Percentiles rank a stretch among this genome's conserved stretches.
These are phyloP conservation scores for Pythium periplocum DNA, from an alignment of 352 stramenopile species.

Conservation along the genomic window DNA sequence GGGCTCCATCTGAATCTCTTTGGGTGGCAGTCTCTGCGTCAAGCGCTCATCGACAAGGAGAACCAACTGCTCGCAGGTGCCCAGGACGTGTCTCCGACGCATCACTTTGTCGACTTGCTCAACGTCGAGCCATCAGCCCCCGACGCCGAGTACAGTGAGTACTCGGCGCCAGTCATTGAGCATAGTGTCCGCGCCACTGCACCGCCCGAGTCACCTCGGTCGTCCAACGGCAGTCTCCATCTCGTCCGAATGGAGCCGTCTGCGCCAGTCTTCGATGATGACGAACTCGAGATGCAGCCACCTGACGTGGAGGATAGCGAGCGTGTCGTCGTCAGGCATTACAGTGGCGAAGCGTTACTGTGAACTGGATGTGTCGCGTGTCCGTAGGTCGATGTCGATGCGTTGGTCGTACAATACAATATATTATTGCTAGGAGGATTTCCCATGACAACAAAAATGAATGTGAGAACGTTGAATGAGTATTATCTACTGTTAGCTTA, in stretches of 20 bases:
- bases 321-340: too few species aligned
- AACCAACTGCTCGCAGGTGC: conserved; percentile 1
- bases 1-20: conserved; percentile 6
- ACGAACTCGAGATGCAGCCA: neutral
- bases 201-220: conserved; percentile 9
- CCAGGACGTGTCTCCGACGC: conserved; percentile 9
- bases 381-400: too few species aligned
- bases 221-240: neutral
- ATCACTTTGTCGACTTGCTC: conserved; percentile 13
- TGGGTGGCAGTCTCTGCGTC: conserved; percentile 13
- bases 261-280: conserved; percentile 13
- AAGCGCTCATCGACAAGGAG: conserved; percentile 16
- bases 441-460: too few species aligned
- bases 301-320: too few species aligned
- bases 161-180: conserved; percentile 9
- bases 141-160: conserved; percentile 8
- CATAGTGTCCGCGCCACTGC: conserved; percentile 8
- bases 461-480: too few species aligned
- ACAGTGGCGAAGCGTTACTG: too few species aligned
- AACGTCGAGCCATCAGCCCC: conserved; percentile 1
- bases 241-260: conserved; percentile 9
- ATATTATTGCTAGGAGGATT: too few species aligned
- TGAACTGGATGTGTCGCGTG: too few species aligned
- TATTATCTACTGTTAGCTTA: too few species aligned
- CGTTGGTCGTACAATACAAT: too few species aligned